Evolutionary conservation across 768 basidiomycete species (phyloP).

Genomic region (Panellus pusillus): DNA sequence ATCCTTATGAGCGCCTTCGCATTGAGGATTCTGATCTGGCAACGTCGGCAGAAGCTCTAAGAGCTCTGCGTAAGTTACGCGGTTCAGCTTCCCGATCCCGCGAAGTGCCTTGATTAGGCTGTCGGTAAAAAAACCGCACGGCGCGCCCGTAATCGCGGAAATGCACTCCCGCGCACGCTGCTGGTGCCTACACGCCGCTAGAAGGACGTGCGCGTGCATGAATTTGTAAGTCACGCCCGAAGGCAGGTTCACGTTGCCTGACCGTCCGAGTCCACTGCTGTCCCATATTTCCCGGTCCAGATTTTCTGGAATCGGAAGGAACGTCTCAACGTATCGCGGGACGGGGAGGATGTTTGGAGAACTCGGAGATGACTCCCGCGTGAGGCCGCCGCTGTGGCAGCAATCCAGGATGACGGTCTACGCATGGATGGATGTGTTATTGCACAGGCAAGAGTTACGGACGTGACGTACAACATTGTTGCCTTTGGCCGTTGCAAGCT

Average conservation of each 20-base stretch:
- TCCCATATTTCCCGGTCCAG: slow-evolving; percentile 2
- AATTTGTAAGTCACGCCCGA: slow-evolving; percentile 3
- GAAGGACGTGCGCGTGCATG: slow-evolving; percentile 20
- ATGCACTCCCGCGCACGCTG: slow-evolving; percentile 18
- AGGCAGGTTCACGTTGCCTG: slow-evolving; percentile 1
- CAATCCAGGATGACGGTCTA: slow-evolving; percentile 21
- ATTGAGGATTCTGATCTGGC: slow-evolving; percentile 18
- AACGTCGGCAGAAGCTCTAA: slow-evolving; percentile 13
- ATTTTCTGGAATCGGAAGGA: slow-evolving; percentile 3
- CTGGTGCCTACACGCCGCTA: slow-evolving; percentile 18
- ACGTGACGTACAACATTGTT: slow-evolving; percentile 14
- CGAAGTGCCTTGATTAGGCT: slow-evolving; percentile 12
- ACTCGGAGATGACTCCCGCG: background rate
- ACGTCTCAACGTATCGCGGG: slow-evolving; percentile 9
- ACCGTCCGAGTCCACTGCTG: background rate
- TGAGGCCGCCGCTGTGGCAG: slow-evolving; percentile 5
- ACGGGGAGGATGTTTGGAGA: background rate
- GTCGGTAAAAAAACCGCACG: slow-evolving; percentile 19
- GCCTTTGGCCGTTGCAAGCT: slow-evolving; percentile 15
- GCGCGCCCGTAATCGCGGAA: slow-evolving; percentile 1
- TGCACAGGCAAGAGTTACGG: no score
- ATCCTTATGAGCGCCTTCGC: slow-evolving; percentile 14
- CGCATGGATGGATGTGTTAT: background rate
- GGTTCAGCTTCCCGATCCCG: slow-evolving; percentile 1
- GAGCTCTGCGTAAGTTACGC: slow-evolving; percentile 14